A percentile compares a stretch with the other conserved stretches of the same genome.
phyloP scores from a whole-genome alignment of 2,329 filamentous ascomycete species.

The Phoma herbarum region DNA sequence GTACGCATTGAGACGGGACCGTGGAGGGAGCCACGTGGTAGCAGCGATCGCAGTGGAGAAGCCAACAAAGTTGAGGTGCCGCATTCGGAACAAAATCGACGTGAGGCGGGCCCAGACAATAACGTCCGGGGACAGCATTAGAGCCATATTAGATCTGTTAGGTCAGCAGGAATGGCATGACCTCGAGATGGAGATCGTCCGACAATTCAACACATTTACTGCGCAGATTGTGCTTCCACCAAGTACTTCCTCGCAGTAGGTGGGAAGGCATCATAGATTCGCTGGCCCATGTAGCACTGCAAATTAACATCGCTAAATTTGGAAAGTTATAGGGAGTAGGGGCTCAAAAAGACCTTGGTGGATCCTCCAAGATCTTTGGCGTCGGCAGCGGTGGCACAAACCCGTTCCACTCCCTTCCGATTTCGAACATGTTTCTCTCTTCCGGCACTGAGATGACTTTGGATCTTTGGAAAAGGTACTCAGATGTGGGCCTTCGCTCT shows the following conservation, averaged over 20 bases:
- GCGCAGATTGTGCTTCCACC: neutral
- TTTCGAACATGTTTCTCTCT: constrained; percentile 32
- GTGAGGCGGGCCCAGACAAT: no score
- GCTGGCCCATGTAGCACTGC: neutral
- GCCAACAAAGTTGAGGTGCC: no score
- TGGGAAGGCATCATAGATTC: neutral
- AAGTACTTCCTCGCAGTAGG: neutral
- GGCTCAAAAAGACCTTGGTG: constrained; percentile 26
- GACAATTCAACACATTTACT: neutral
- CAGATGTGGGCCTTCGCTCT: constrained; percentile 30
- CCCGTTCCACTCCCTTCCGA: constrained; percentile 30
- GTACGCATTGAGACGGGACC: neutral
- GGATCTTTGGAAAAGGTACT: constrained; percentile 39
- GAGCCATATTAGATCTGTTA: neutral
- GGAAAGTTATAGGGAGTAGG: no score
- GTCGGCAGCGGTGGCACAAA: constrained; percentile 38
- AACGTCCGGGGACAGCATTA: no score
- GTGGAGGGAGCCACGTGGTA: neutral
- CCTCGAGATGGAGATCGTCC: neutral
- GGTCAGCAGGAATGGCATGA: neutral
- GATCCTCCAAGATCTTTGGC: constrained; percentile 18
- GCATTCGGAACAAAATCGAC: no score
- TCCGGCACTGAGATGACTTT: constrained; percentile 42
- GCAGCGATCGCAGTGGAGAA: neutral
- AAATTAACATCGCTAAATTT: neutral